Conservation (phyloP, 129 eudicot genomes). For the Centella asiatica region DNA sequence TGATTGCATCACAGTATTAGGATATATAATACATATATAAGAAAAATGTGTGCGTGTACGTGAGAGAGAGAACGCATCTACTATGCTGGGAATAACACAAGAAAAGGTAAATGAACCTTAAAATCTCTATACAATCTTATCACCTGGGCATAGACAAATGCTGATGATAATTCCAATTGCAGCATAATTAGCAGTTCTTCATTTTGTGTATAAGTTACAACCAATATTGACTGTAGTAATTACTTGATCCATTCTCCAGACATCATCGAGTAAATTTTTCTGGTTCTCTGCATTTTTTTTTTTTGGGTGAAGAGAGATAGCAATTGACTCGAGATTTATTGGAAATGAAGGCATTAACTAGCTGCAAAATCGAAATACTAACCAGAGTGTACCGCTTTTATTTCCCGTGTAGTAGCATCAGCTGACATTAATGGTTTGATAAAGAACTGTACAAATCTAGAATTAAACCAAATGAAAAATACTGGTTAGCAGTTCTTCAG, state of each 20-base stretch:
- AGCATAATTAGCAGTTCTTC: neutral
- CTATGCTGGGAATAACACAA: no score
- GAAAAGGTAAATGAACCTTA: neutral
- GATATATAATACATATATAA: no score
- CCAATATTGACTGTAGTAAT: slow-evolving; percentile 22
- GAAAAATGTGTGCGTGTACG: no score
- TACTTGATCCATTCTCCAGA: slow-evolving; percentile 85
- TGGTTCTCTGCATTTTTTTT: slow-evolving; percentile 51
- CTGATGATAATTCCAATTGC: neutral
- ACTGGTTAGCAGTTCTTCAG: slow-evolving; percentile 2
- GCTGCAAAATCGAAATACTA: slow-evolving; percentile 16
- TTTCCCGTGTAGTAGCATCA: slow-evolving; percentile 90
- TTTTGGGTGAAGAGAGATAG: slow-evolving; percentile 2
- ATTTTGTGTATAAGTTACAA: neutral
- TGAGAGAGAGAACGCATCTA: no score
- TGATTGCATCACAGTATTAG: no score
- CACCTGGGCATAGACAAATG: neutral
- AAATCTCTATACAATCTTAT: neutral
- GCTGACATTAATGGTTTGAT: slow-evolving; percentile 76
- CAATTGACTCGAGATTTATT: slow-evolving; percentile 16
- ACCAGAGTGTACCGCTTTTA: slow-evolving; percentile 96
- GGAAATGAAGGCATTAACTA: slow-evolving; percentile 13
- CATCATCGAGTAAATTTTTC: slow-evolving; percentile 80
- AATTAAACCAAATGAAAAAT: slow-evolving; percentile 15
- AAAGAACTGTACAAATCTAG: slow-evolving; percentile 88